Evolutionary conservation across 2,329 filamentous ascomycete genomes (phyloP), one percentile per base, ranked within the genome.

Genomic region (Dothideomycetes sp.): DNA sequence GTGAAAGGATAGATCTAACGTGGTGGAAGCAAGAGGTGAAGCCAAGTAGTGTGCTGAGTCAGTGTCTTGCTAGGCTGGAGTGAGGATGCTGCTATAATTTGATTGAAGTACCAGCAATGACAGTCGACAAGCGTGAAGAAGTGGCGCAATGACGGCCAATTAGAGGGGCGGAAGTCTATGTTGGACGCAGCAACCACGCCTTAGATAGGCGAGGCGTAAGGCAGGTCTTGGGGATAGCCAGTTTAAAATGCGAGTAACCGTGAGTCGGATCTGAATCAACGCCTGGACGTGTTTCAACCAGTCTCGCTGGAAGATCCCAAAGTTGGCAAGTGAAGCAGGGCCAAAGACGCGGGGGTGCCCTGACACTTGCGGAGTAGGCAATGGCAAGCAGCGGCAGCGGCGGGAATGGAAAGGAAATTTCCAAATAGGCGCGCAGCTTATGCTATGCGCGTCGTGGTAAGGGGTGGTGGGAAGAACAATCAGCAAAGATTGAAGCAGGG

Each of bases 251-350:
- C 39, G 31, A n/a, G 34, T 18, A 37, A 29, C 39, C 39, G 39
- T 34, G 39, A 37, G 33, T 30, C 39, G 18, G 16, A 34, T 41
- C 34, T 41, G 39, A 41, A 30, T 41, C 39, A 41, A 37, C 22
- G 22, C 22, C 22, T 27, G 7, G 22, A 19, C 15, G 29, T 41
- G 39, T 41, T 41, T 41, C 39, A 41, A 41, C 39, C 31, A 33
- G 38, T 40, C 38, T 40, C 33, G 38, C 38, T 36, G 18, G 34
- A 27, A 41, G 39, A 34, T 27, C 31, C 22, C 22, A 34, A 37
- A 27, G 16, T 4, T 16, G 15, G 16, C 29, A 32, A n/a, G 18
- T 32, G 22, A 36, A 19, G 39, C 34, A 32, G 34, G 27, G 34
- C 36, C 24, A 40, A 32, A 27, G 22, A 27, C 22, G 22, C 22